Conservation (phyloP, 306 rosid species). For the Myrica gale region DNA sequence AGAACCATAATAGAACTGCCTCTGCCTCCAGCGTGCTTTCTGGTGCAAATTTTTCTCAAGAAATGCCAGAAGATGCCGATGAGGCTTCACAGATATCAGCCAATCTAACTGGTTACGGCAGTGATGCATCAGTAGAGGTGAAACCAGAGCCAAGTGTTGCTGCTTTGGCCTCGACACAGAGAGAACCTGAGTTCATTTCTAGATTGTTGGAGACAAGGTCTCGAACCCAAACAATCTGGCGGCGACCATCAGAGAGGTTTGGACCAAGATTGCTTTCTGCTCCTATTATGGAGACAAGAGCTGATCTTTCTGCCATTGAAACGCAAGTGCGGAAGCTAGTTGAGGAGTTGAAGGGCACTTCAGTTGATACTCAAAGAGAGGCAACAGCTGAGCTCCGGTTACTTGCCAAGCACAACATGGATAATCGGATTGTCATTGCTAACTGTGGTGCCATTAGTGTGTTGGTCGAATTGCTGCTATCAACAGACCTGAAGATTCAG, state of each 20-base stretch:
- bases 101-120: conserved; percentile 54
- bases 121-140: conserved; percentile 64
- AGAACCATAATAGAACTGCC: conserved; percentile 54
- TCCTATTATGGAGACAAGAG: conserved; percentile 52
- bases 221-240: conserved; percentile 63
- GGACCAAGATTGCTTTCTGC: conserved; percentile 57
- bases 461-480: conserved; percentile 69
- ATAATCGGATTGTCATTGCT: conserved; percentile 86
- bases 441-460: conserved; percentile 72
- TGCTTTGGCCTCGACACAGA: conserved; percentile 39
- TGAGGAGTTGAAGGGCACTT: conserved; percentile 59
- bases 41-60: conserved; percentile 45
- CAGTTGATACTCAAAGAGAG: conserved; percentile 67
- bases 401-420: conserved; percentile 84
- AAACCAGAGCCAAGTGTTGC: conserved; percentile 55
- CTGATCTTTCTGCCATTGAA: conserved; percentile 78
- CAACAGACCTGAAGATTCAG: conserved; percentile 61
- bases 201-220: conserved; percentile 54
- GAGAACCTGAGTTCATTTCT: conserved; percentile 53
- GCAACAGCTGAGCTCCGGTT: conserved; percentile 73
- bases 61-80: conserved; percentile 49
- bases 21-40: conserved; percentile 62
- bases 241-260: conserved; percentile 65
- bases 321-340: conserved; percentile 66
- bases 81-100: conserved; percentile 46